Evolutionary conservation across 2,329 filamentous ascomycete genomes (phyloP).

Genomic region (Colletotrichum ledebouriae): DNA sequence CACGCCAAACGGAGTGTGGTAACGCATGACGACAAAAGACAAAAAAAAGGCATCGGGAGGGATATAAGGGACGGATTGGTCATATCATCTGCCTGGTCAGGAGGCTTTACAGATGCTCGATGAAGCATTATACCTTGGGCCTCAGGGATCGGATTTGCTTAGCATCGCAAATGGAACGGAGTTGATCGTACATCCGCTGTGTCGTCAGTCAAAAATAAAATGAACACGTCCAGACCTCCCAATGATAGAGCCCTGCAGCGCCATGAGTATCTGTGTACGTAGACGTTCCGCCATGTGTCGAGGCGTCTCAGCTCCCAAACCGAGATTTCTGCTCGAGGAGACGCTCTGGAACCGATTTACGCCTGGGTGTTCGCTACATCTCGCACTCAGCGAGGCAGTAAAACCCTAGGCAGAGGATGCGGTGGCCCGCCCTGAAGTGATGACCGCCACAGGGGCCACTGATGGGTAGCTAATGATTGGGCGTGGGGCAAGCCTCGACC

Average conservation of each 20-base stretch:
- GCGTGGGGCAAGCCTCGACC: not conserved
- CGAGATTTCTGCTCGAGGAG: not conserved
- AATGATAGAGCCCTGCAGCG: slow-evolving; percentile 9
- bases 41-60: slow-evolving; percentile 31
- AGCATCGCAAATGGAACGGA: slow-evolving; percentile 43
- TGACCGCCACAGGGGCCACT: too few relatives aligned
- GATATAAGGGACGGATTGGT: slow-evolving; percentile 37
- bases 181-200: slow-evolving; percentile 43
- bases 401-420: too few relatives aligned
- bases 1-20: slow-evolving; percentile 12
- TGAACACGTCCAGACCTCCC: slow-evolving; percentile 40
- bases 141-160: slow-evolving; percentile 44
- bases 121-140: slow-evolving; percentile 43
- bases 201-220: slow-evolving; percentile 39
- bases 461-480: not conserved
- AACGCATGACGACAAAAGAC: slow-evolving; percentile 38
- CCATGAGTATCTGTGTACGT: not conserved
- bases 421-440: not conserved
- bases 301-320: too few relatives aligned
- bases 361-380: not conserved
- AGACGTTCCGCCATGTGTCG: not conserved
- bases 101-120: slow-evolving; percentile 43
- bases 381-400: not conserved
- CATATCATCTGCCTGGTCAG: slow-evolving; percentile 43
- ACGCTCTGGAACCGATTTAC: not conserved